phyloP scores from a whole-genome alignment of 202 grass and related monocot species.

The Eragrostis tef region DNA sequence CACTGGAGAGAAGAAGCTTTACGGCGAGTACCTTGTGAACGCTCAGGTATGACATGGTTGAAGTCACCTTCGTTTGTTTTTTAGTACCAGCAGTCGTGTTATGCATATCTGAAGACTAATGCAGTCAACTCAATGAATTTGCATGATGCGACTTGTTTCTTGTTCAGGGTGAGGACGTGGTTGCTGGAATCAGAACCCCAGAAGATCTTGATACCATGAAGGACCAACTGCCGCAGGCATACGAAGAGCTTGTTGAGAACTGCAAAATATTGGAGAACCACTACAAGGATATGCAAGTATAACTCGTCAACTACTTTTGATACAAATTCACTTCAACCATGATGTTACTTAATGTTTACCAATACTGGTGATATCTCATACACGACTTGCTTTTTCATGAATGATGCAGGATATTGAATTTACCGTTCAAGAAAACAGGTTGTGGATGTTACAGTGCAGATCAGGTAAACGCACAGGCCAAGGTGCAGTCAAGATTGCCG shows the following conservation, averaged over 20 bases:
- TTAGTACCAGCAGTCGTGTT: not conserved
- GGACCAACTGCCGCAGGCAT: conserved; percentile 69
- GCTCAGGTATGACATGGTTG: conserved; percentile 61
- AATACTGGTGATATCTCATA: not conserved
- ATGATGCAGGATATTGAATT: conserved; percentile 89
- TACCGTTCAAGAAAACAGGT: conserved; percentile 94
- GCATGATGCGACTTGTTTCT: conserved; percentile 15
- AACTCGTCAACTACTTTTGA: conserved; percentile 1
- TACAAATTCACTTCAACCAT: conserved; percentile 12
- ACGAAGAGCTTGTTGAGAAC: conserved; percentile 83
- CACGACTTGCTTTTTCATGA: conserved; percentile 14
- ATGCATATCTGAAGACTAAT: not conserved
- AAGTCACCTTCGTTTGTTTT: conserved; percentile 4
- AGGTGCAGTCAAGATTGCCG: conserved; percentile 88
- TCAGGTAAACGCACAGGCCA: conserved; percentile 81
- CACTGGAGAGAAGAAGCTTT: conserved; percentile 95
- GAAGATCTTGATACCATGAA: conserved; percentile 81
- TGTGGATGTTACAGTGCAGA: conserved; percentile 99
- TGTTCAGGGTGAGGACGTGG: conserved; percentile 91
- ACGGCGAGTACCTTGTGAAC: conserved; percentile 90
- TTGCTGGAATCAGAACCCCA: conserved; percentile 96
- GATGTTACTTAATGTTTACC: conserved; percentile 1
- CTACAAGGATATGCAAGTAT: conserved; percentile 79
- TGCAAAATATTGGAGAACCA: conserved; percentile 90
- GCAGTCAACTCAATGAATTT: not conserved